phyloP scores from a whole-genome alignment of 768 basidiomycete species.

The Podaxis sp. region DNA sequence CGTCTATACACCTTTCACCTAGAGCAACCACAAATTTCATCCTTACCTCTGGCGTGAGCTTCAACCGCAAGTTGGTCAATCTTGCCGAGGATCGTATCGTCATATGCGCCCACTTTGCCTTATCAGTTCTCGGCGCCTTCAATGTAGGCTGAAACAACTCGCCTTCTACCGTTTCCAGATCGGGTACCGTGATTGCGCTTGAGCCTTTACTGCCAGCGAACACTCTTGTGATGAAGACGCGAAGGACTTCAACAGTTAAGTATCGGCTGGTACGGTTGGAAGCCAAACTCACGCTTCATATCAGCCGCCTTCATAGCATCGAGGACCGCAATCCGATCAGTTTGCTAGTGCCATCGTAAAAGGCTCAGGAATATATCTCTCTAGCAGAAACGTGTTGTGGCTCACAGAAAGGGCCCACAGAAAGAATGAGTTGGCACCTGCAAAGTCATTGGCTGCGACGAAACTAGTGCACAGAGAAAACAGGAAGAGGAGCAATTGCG shows the following conservation, averaged over 20 bases:
- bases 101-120: conserved; percentile 23
- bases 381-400: not conserved
- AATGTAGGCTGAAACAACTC: not conserved
- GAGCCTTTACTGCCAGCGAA: conserved; percentile 24
- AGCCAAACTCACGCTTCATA: conserved; percentile 19
- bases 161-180: conserved; percentile 25
- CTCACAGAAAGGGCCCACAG: conserved; percentile 23
- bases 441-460: conserved; percentile 26
- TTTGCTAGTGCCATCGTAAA: conserved; percentile 11
- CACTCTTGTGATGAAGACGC: conserved; percentile 25
- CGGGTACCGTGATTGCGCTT: conserved; percentile 23
- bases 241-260: conserved; percentile 18
- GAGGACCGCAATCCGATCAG: conserved; percentile 20
- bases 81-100: conserved; percentile 24
- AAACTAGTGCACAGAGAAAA: conserved; percentile 12
- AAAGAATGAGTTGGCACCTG: conserved; percentile 28
- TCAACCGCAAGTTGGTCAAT: conserved; percentile 25
- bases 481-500: conserved; percentile 10
- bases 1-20: not conserved
- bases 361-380: not conserved
- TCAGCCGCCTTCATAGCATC: conserved; percentile 22
- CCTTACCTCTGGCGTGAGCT: conserved; percentile 24
- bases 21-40: not conserved
- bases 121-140: not conserved
- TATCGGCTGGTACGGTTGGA: not conserved